Evolutionary conservation across 1,139 yeast species (phyloP), one percentile per base, ranked within the genome.

Genomic region (Blastobotrys buckinghamii): DNA sequence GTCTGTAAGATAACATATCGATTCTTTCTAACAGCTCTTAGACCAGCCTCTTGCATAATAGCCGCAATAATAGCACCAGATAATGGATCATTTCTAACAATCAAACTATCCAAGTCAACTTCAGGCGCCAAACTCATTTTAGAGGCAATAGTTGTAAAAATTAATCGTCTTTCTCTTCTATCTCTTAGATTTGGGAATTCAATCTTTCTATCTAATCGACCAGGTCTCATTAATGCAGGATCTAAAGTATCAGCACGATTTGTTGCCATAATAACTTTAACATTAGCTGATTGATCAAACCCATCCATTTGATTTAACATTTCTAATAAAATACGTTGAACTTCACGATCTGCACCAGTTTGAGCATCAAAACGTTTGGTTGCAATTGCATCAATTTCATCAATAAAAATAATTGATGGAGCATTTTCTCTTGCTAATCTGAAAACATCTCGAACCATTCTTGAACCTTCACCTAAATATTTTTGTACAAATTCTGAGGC

Each of bases 301-400:
- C 99, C 99, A 70, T 94, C 99, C 97, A 94, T 92, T 72, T 94
- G 99, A 63, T 95, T 94, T 64, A 94, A 79, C 65, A 94, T 76
- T 71, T 94, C 99, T 65, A 94, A 82, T 68, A 94, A 75, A 59
- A 92, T 94, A 75, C 99, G 88, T 73, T 94, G 99, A 49, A 94
- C 98, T 73, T 94, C 99, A 69, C 98, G 82, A 71, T 94, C 99
- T 37, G 98, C 97, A 66, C 98, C 98, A 6, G 98, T 92, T 73
- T 90, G 97, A 27, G 98, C 98, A 71, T 94, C 99, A 63, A 92
- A 94, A 73, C 99, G 88, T 71, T 92, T 94, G 35, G 98, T 92
- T 45, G 98, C 99, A 69, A 94, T 94, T 37, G 99, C 97, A 72
- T 94, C 99, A 60, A 94, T 87, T 72, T 94, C 99, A 74, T 94